Conservation (phyloP, 345 rosid genomes). For the Corymbia maculata region DNA sequence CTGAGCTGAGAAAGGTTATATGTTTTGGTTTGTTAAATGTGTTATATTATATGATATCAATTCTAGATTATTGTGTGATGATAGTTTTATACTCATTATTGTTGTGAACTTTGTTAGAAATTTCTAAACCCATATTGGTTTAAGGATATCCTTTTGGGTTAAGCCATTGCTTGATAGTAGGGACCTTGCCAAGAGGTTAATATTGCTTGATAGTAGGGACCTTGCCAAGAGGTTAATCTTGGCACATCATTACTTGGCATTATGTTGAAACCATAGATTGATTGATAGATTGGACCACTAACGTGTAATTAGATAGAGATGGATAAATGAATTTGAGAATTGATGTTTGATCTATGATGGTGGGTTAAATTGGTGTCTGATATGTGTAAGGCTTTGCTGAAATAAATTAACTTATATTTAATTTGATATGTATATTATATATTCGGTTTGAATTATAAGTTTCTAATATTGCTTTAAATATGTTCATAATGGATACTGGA, state of each 20-base stretch:
- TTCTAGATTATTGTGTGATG: background rate
- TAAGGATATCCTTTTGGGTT: background rate
- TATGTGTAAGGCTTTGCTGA: too few species aligned
- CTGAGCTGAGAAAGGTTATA: too few species aligned
- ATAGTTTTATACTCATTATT: too few species aligned
- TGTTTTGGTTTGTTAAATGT: background rate
- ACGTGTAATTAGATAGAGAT: too few species aligned
- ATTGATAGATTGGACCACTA: too few species aligned
- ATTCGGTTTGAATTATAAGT: fast-evolving
- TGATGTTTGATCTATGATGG: too few species aligned
- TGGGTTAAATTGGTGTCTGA: too few species aligned
- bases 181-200: background rate
- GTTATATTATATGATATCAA: too few species aligned
- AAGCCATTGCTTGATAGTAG: background rate
- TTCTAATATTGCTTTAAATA: too few species aligned
- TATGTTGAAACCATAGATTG: too few species aligned
- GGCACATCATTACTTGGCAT: background rate
- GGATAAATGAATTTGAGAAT: too few species aligned
- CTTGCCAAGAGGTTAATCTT: background rate
- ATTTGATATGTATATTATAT: background rate
- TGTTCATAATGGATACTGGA: background rate
- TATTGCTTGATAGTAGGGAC: background rate
- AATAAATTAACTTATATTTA: too few species aligned
- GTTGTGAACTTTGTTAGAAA: background rate
- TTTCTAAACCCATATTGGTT: background rate